Conservation (phyloP, 1,139 yeast species). For the Diutina ranongensis region DNA sequence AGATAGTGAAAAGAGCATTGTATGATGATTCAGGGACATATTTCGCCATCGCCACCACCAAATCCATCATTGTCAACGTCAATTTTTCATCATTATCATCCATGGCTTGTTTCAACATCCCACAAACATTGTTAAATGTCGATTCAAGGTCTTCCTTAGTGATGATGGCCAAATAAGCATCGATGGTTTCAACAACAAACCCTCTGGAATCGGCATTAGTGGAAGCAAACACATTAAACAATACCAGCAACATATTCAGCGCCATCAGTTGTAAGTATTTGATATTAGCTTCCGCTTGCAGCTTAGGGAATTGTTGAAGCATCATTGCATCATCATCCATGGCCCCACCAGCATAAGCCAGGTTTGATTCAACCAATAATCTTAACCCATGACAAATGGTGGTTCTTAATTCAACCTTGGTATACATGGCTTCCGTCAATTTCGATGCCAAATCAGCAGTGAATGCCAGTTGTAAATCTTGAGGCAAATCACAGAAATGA, state of each 20-base stretch:
- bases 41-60: constrained; percentile 76
- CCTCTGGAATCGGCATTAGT: constrained; percentile 79
- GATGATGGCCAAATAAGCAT: constrained; percentile 66
- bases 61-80: constrained; percentile 82
- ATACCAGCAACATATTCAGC: constrained; percentile 67
- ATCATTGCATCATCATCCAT: constrained; percentile 45
- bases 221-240: constrained; percentile 84
- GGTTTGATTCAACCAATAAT: constrained; percentile 66
- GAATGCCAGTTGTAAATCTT: constrained; percentile 54
- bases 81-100: constrained; percentile 44
- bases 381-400: constrained; percentile 73
- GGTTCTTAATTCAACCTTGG: constrained; percentile 64
- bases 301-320: constrained; percentile 41
- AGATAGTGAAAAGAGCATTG: constrained; percentile 66
- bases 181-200: constrained; percentile 76
- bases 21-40: constrained; percentile 65
- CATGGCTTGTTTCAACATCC: constrained; percentile 61
- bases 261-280: constrained; percentile 56
- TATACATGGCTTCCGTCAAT: constrained; percentile 64
- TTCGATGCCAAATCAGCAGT: constrained; percentile 68
- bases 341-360: constrained; percentile 50
- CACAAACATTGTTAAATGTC: constrained; percentile 82
- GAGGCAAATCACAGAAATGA: constrained; percentile 78
- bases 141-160: constrained; percentile 51
- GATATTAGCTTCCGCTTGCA: constrained; percentile 44